Evolutionary conservation across 2,329 filamentous ascomycete genomes (phyloP), one percentile per base, ranked within the genome.

Genomic region (Thelonectria discophora): DNA sequence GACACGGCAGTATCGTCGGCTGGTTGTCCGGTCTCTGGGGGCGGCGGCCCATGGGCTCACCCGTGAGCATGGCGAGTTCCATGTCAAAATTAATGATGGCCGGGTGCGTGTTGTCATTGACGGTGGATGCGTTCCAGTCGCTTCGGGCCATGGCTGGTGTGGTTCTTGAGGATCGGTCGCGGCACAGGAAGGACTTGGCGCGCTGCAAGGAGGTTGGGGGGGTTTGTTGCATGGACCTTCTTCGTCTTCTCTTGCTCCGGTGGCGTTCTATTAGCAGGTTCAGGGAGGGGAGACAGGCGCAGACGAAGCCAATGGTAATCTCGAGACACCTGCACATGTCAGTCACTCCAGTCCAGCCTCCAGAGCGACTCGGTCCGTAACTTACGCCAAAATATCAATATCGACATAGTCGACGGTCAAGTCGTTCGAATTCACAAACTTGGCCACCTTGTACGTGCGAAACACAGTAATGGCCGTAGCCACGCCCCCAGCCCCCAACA

Each of bases 41-140:
- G 10, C 34, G 32, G 21, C 67, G 12, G 0, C 49, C 48, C 6
- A 69, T 48, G 24, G 66, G 52, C 2, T 69, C 64, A 0, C 66
- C 66, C 2, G 66, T 65, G 20, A 69, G 59, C 66, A 69, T 69
- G 52, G 66, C 66, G 46, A 69, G 40, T 47, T 69, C 66, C 9
- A 67, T 66, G 10, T 69, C 64, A 17, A 69, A 42, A 5, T 69
- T 47, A 5, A 17, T 21, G 12, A 47, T 12, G 9, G n/a, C n/a
- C n/a, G 43, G 20, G 20, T 7, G 21, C 8, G 43, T 11, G 21
- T 21, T 47, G 17, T 21, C 42, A 9, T 47, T 21, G 8, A 15
- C 6, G 3, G 11, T 15, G 11, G 43, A 27, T 9, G 20, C 12
- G 13, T 13, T 20, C 43, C 13, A 30, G 11, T 27, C 15, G n/a